Conservation (phyloP, 345 rosid species). For the Citrus glauca region DNA sequence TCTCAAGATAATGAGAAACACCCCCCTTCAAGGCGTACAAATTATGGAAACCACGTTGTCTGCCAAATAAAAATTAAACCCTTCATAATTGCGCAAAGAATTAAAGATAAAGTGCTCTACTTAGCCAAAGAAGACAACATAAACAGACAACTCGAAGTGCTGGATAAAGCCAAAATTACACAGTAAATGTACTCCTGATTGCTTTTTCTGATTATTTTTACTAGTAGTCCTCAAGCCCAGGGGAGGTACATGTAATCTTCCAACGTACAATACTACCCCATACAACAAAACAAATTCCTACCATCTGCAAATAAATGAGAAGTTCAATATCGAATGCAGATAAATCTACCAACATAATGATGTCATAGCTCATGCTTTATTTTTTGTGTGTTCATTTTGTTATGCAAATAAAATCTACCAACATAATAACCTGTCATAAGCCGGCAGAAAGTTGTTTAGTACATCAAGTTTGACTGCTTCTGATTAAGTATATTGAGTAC, state of each 20-base stretch:
- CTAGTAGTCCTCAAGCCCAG: not conserved
- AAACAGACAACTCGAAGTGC: not conserved
- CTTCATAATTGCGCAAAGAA: not conserved
- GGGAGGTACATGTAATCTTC: not conserved
- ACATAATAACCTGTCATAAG: not conserved
- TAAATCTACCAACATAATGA: not conserved
- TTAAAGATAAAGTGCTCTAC: not conserved
- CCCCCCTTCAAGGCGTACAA: conserved; percentile 79
- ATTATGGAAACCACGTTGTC: not conserved
- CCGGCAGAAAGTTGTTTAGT: not conserved
- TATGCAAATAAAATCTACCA: too few species aligned
- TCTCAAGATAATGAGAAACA: conserved; percentile 77
- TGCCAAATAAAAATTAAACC: not conserved
- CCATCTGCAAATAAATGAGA: not conserved
- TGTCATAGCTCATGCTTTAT: not conserved
- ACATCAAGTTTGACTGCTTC: not conserved
- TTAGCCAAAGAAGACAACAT: not conserved
- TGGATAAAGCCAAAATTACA: not conserved
- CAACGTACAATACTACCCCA: not conserved
- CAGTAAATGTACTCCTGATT: not conserved
- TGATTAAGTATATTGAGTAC: not conserved
- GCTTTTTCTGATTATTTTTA: not conserved
- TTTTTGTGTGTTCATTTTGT: not conserved
- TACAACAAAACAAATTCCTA: not conserved
- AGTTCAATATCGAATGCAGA: not conserved